Conservation (phyloP, 768 basidiomycete species). For the Neoboletus magnificus region DNA sequence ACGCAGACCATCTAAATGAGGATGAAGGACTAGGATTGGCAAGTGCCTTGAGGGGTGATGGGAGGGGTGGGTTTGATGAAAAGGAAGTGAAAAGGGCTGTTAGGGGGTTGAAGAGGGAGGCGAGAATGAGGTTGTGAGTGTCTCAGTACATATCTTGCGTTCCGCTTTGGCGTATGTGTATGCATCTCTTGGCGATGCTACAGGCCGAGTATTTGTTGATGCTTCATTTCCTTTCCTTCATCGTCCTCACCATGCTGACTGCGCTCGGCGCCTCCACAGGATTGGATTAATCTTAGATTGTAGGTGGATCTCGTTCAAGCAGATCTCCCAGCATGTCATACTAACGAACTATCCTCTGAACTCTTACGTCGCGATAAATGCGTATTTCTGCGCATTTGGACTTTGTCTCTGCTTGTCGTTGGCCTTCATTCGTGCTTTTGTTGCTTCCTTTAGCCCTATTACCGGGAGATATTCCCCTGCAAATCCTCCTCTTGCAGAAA, state of each 20-base stretch:
- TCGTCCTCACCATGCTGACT: constrained; percentile 6
- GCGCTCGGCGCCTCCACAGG: constrained; percentile 1
- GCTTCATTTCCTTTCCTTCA: background rate
- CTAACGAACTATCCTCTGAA: constrained; percentile 4
- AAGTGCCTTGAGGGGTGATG: constrained; percentile 45
- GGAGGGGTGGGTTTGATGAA: constrained; percentile 63
- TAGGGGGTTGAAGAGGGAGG: constrained; percentile 59
- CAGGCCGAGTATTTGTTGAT: background rate
- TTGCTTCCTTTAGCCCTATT: constrained; percentile 51
- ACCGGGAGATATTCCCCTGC: constrained; percentile 81
- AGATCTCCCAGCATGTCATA: background rate
- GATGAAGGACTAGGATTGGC: constrained; percentile 44
- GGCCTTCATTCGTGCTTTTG: constrained; percentile 8
- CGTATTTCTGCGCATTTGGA: background rate
- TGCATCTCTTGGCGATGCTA: background rate
- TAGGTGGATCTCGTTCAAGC: constrained; percentile 10
- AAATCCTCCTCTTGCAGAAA: constrained; percentile 81
- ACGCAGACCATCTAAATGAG: constrained; percentile 46
- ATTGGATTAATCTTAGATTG: constrained; percentile 31
- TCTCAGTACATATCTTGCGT: background rate
- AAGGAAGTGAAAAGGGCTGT: constrained; percentile 63
- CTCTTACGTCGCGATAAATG: background rate
- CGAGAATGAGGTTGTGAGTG: constrained; percentile 71
- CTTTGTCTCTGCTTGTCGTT: background rate
- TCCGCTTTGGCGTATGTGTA: background rate